Evolutionary conservation across 441 rosid species (phyloP).

Genomic region (Cnidoscolus chayamansa): DNA sequence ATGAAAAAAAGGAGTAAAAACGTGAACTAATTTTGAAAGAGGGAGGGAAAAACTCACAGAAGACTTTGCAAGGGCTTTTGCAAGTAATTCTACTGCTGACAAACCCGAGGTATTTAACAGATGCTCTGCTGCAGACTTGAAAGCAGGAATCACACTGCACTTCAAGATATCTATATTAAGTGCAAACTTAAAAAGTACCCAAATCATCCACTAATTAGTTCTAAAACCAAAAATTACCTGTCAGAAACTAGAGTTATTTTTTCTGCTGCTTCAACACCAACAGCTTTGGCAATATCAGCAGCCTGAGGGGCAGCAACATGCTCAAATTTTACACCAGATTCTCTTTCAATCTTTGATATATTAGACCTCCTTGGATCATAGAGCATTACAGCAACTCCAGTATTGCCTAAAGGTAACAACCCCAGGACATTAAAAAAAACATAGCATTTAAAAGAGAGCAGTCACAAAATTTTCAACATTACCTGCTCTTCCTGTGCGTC

Average conservation of each 20-base stretch:
- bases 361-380: slow-evolving; percentile 71
- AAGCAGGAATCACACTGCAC: slow-evolving; percentile 85
- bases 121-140: slow-evolving; percentile 73
- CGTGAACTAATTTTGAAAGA: background rate
- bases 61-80: slow-evolving; percentile 89
- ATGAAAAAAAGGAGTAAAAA: background rate
- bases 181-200: background rate
- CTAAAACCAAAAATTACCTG: slow-evolving; percentile 41
- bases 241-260: slow-evolving; percentile 68
- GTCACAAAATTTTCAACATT: background rate
- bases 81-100: slow-evolving; percentile 73
- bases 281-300: slow-evolving; percentile 74
- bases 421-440: slow-evolving; percentile 21
- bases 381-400: slow-evolving; percentile 91
- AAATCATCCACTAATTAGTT: slow-evolving; percentile 1
- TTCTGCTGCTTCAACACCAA: slow-evolving; percentile 77
- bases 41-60: slow-evolving; percentile 45
- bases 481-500: slow-evolving; percentile 98
- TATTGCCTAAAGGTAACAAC: slow-evolving; percentile 50
- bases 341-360: slow-evolving; percentile 65
- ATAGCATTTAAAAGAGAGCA: background rate
- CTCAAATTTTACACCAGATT: slow-evolving; percentile 88
- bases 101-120: slow-evolving; percentile 62
- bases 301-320: slow-evolving; percentile 76
- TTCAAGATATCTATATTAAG: slow-evolving; percentile 6